A percentile compares a stretch with the other conserved stretches of the same genome.
Conservation (phyloP, 345 rosid species). For the Citrus mangshanensis region DNA sequence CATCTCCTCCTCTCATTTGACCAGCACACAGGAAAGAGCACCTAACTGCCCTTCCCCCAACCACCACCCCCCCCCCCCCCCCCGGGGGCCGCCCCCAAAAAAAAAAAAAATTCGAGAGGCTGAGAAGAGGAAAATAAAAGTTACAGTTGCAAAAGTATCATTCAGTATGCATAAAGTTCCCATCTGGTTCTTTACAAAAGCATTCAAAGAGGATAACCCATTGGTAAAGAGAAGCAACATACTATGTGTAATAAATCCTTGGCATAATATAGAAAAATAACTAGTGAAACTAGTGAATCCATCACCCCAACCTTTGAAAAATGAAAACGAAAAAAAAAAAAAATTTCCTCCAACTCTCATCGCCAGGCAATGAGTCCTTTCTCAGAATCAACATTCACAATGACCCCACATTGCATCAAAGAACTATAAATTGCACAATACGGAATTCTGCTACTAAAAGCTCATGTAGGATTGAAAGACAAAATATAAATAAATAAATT, state of each 20-base stretch:
- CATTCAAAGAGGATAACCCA: not conserved
- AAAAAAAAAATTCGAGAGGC: no score
- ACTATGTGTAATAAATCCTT: not conserved
- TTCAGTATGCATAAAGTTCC: not conserved
- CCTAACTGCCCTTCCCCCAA: not conserved
- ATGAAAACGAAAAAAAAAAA: not conserved
- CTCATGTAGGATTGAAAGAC: not conserved
- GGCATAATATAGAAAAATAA: not conserved
- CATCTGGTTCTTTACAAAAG: not conserved
- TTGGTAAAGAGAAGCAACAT: not conserved
- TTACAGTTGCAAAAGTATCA: not conserved
- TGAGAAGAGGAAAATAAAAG: not conserved
- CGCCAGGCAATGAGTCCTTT: not conserved
- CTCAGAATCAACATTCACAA: not conserved
- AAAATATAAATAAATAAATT: not conserved
- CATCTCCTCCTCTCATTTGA: not conserved
- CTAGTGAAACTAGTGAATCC: not conserved
- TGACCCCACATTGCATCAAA: not conserved
- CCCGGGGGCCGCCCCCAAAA: no score
- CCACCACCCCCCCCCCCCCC: fast-evolving
- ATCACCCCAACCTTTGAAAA: not conserved
- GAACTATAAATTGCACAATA: not conserved
- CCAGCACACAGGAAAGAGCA: not conserved
- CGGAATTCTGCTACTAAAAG: not conserved
- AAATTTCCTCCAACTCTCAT: not conserved